Conservation (phyloP, 306 rosid species). For the Prunus mira region DNA sequence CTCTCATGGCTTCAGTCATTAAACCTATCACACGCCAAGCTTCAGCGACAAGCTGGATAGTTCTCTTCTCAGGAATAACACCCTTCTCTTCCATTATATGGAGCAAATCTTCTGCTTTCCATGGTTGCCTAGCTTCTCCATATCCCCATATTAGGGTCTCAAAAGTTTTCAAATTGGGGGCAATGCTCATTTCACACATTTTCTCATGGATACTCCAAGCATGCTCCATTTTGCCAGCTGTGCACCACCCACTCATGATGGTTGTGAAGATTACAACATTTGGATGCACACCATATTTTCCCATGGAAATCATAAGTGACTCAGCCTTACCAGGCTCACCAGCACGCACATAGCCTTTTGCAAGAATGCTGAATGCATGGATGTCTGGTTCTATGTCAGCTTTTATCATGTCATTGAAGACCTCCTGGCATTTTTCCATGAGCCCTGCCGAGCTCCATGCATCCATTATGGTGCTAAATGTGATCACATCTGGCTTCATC, state of each 20-base stretch:
- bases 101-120: constrained; percentile 87
- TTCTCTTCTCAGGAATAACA: constrained; percentile 58
- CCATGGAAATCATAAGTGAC: constrained; percentile 64
- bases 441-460: constrained; percentile 90
- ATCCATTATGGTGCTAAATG: constrained; percentile 96
- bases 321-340: constrained; percentile 76
- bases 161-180: constrained; percentile 73
- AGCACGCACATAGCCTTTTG: constrained; percentile 87
- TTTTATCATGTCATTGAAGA: constrained; percentile 82
- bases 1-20: constrained; percentile 49
- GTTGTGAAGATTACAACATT: constrained; percentile 96
- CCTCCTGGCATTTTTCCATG: constrained; percentile 75
- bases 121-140: constrained; percentile 88
- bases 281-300: constrained; percentile 56
- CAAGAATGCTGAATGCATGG: constrained; percentile 85
- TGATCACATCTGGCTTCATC: constrained; percentile 83
- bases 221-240: constrained; percentile 70
- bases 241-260: constrained; percentile 92
- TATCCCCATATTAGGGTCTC: constrained; percentile 98
- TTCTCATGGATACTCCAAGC: constrained; percentile 53
- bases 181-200: constrained; percentile 56
- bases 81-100: constrained; percentile 60
- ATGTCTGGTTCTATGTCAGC: constrained; percentile 76
- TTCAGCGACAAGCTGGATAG: constrained; percentile 66
- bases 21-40: constrained; percentile 88